phyloP scores from a whole-genome alignment of 192 early-diverging fungal genomes.

The Coemansia sp. region DNA sequence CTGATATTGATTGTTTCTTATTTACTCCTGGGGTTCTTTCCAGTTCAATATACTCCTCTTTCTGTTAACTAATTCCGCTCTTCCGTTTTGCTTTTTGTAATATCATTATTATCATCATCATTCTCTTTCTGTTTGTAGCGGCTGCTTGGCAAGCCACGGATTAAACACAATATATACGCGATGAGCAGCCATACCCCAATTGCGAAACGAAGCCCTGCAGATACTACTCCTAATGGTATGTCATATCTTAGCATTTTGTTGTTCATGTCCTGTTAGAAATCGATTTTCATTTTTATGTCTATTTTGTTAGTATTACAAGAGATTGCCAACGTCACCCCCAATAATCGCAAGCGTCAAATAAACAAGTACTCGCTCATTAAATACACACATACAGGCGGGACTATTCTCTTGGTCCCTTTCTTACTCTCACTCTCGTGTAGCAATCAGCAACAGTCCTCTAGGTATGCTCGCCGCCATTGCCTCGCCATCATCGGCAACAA shows the following conservation, averaged over 20 bases:
- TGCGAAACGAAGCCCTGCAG: slow-evolving; percentile 5
- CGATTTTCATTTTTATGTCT: no score
- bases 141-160: background rate
- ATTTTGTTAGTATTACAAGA: no score
- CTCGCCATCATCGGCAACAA: slow-evolving; percentile 30
- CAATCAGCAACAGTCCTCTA: slow-evolving; percentile 24
- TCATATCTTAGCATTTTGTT: background rate
- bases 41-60: background rate
- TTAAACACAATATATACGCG: background rate
- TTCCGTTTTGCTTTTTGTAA: background rate
- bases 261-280: background rate
- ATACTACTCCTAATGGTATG: background rate
- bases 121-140: background rate
- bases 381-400: no score
- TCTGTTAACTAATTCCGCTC: background rate
- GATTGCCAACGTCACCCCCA: no score
- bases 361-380: no score
- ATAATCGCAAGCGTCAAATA: no score
- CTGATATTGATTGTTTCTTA: background rate
- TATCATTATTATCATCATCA: background rate
- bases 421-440: slow-evolving; percentile 10
- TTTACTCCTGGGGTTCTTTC: background rate
- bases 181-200: slow-evolving; percentile 7
- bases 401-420: no score
- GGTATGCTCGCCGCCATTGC: slow-evolving; percentile 51